A percentile compares a stretch with the other conserved stretches of the same genome.
Conservation (phyloP, 306 rosid species). For the Castanea crenata region DNA sequence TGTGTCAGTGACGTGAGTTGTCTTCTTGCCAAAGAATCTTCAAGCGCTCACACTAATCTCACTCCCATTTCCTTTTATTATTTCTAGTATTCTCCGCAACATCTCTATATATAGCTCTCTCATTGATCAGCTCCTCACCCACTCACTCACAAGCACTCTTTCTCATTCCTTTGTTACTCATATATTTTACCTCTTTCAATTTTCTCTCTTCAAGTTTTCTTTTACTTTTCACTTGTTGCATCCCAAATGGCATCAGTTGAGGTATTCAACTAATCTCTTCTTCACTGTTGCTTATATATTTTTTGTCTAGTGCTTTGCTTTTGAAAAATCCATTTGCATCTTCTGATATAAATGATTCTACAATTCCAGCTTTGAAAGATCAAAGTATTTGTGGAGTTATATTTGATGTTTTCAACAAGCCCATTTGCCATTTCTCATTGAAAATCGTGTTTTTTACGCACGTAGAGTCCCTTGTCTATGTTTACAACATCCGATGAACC, state of each 20-base stretch:
- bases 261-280: conserved; percentile 50
- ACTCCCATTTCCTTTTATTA: conserved; percentile 8
- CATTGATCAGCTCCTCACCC: conserved; percentile 31
- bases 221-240: conserved; percentile 11
- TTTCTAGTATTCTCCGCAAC: conserved; percentile 3
- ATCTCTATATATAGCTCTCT: conserved; percentile 63
- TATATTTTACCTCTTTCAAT: neutral
- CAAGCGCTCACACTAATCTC: conserved; percentile 22
- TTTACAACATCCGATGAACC: neutral
- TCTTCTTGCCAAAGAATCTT: conserved; percentile 61
- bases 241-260: conserved; percentile 83
- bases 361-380: neutral
- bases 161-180: conserved; percentile 1
- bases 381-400: neutral
- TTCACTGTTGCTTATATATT: conserved; percentile 11
- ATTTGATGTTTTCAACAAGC: neutral
- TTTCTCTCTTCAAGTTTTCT: conserved; percentile 13
- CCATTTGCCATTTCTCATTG: neutral
- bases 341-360: neutral
- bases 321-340: neutral
- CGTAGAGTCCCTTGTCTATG: neutral
- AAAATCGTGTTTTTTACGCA: too few species aligned
- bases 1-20: conserved; percentile 52
- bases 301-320: neutral
- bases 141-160: conserved; percentile 27